Evolutionary conservation across 495 filamentous ascomycete genomes (phyloP).

Genomic region (Terfezia boudieri): DNA sequence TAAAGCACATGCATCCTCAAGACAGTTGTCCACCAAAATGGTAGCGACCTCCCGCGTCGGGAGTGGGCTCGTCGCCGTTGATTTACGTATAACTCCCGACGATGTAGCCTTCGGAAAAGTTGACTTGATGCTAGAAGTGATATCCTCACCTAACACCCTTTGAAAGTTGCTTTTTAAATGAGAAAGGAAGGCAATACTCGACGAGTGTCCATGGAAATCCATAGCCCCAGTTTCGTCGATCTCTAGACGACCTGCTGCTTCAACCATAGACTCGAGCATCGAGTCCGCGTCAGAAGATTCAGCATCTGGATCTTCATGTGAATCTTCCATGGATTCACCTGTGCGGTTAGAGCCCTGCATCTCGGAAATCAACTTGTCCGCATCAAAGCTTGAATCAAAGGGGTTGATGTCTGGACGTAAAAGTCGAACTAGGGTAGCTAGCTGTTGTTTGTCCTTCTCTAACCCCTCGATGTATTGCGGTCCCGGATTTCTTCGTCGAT

Average conservation of each 20-base stretch:
- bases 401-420: slow-evolving; percentile 74
- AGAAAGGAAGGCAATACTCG: slow-evolving; percentile 65
- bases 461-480: slow-evolving; percentile 89
- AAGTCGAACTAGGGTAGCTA: slow-evolving; percentile 53
- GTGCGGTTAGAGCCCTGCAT: slow-evolving; percentile 7
- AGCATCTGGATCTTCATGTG: not conserved
- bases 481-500: slow-evolving; percentile 78
- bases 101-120: slow-evolving; percentile 36
- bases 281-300: slow-evolving; percentile 36
- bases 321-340: not conserved
- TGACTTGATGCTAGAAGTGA: slow-evolving; percentile 4
- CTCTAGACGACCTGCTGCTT: slow-evolving; percentile 69
- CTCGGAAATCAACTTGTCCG: slow-evolving; percentile 16
- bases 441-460: slow-evolving; percentile 62
- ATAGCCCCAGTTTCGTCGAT: slow-evolving; percentile 71
- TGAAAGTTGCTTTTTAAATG: slow-evolving; percentile 73
- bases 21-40: slow-evolving; percentile 47
- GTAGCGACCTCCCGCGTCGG: slow-evolving; percentile 45
- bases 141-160: slow-evolving; percentile 34
- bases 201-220: slow-evolving; percentile 87
- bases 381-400: slow-evolving; percentile 58
- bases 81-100: slow-evolving; percentile 27
- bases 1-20: slow-evolving; percentile 66
- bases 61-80: slow-evolving; percentile 30
- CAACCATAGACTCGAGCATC: slow-evolving; percentile 83